A percentile compares a stretch with the other conserved stretches of the same genome.
Conservation (phyloP, 116 monocot genomes). For the Trichopus zeylanicus region DNA sequence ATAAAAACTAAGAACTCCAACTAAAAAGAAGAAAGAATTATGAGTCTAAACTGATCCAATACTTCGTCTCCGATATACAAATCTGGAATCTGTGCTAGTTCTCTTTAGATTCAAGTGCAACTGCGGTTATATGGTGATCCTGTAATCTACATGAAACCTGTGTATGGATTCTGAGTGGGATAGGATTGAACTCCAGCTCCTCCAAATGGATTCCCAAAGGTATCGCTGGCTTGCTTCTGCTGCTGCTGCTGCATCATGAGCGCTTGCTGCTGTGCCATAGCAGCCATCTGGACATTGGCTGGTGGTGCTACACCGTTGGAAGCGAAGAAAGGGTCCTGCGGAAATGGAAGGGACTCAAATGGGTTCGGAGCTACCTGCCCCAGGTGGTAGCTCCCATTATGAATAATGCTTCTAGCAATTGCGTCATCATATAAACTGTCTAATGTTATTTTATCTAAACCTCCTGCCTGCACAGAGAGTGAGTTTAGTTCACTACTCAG, state of each 20-base stretch:
- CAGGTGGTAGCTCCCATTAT: constrained; percentile 19
- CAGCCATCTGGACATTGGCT: constrained; percentile 35
- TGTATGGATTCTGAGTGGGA: constrained; percentile 16
- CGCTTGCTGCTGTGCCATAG: constrained; percentile 27
- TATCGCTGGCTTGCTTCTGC: constrained; percentile 21
- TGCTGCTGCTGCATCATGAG: constrained; percentile 24
- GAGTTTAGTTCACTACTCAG: not conserved
- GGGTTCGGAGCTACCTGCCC: constrained; percentile 35
- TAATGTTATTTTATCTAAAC: constrained; percentile 44
- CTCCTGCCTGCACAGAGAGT: constrained; percentile 37
- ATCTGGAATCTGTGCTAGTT: not conserved
- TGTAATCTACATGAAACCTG: constrained; percentile 20
- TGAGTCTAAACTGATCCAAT: too few relatives aligned
- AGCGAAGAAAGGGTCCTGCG: constrained; percentile 34
- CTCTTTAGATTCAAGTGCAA: too few relatives aligned
- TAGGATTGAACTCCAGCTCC: constrained; percentile 7
- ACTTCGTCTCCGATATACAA: constrained; percentile 19
- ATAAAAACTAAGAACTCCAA: too few relatives aligned
- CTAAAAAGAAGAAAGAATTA: too few relatives aligned
- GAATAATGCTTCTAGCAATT: constrained; percentile 20
- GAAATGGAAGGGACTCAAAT: constrained; percentile 19
- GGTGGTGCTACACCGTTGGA: constrained; percentile 25
- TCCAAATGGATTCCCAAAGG: constrained; percentile 35
- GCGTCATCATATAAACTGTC: constrained; percentile 60
- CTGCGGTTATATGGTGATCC: too few relatives aligned